Conservation (phyloP, 345 rosid species). For the Populus ilicifolia region DNA sequence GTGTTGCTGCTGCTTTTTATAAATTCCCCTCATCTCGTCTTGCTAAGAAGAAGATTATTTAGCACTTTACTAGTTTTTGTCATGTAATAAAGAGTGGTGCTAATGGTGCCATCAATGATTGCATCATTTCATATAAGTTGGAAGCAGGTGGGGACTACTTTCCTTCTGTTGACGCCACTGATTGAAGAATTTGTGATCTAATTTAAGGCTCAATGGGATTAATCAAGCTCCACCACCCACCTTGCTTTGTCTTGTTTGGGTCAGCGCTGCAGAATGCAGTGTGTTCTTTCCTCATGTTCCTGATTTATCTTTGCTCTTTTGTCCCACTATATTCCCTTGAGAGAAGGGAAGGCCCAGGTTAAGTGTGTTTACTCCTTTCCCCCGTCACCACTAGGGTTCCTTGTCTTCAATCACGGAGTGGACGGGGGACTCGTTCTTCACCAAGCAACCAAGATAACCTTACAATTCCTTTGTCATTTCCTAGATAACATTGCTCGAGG, state of each 20-base stretch:
- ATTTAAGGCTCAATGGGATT: not conserved
- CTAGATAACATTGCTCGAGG: too few relatives aligned
- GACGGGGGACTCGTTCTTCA: not conserved
- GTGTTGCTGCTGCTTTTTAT: not conserved
- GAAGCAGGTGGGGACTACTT: constrained; percentile 16
- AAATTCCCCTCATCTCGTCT: not conserved
- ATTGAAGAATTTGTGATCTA: not conserved
- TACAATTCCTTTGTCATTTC: not conserved
- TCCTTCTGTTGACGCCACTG: not conserved
- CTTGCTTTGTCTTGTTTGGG: not conserved
- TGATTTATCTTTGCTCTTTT: not conserved
- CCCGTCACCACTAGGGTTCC: not conserved
- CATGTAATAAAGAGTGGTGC: not conserved
- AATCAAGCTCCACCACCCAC: not conserved
- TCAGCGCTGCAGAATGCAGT: not conserved
- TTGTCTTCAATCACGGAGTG: not conserved
- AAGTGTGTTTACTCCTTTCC: not conserved
- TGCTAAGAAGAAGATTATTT: not conserved
- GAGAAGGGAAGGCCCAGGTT: not conserved
- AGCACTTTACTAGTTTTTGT: constrained; percentile 1
- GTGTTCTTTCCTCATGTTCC: not conserved
- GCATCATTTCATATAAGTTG: not conserved
- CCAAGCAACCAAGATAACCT: not conserved
- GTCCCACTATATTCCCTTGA: not conserved
- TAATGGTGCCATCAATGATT: not conserved